Base-by-base conservation (phyloP, 495 filamentous ascomycete species). In the Lasiosphaeris hirsuta region DNA sequence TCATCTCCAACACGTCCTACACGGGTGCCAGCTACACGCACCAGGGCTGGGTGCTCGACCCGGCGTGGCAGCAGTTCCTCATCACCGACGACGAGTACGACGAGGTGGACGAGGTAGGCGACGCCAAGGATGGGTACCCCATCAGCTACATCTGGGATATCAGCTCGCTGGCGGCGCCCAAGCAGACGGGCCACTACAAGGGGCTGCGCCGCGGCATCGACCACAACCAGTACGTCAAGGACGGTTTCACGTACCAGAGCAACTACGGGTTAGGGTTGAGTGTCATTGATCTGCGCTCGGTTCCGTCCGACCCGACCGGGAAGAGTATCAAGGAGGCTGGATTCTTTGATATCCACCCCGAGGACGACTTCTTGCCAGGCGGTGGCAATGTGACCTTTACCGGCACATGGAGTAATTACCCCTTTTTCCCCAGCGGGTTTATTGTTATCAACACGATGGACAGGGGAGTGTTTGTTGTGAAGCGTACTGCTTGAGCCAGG, bases 41-140 rank as follows among this genome's bases (percentile, higher is more conserved):
- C 61, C 81, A 84, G 64, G 81, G 81, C 54, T 81, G 75, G 75
- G 71, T 84, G 0, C 69, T 77, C 15, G 74, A 83, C 59, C 58
- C 67, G 7, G 36, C 53, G 14, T 69, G 67, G 67, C 67, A 71
- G 51, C 57, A 76, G 14, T 76, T 74, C 61, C 73, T 84, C 6
- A 69, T 84, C 42, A 55, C 77, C 35, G 82, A 84, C 63, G 81
- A 84, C 63, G 81, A 84, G 58, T 73, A 77, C 60, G 82, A 84
- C 62, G 81, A 84, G 63, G 56, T 65, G 43, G 71, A 81, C 58
- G 50, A 51, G 5, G 60, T 62, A 10, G 80, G 75, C 14, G 70
- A 68, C 6, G 77, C 77, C 11, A 63, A 59, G 2, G 66, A 74
- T 33, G 69, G 71, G 0, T 70, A 68, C 50, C 68, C 81, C 1